Conservation (phyloP, 2,329 filamentous ascomycete species). For the Penicillium sp. region DNA sequence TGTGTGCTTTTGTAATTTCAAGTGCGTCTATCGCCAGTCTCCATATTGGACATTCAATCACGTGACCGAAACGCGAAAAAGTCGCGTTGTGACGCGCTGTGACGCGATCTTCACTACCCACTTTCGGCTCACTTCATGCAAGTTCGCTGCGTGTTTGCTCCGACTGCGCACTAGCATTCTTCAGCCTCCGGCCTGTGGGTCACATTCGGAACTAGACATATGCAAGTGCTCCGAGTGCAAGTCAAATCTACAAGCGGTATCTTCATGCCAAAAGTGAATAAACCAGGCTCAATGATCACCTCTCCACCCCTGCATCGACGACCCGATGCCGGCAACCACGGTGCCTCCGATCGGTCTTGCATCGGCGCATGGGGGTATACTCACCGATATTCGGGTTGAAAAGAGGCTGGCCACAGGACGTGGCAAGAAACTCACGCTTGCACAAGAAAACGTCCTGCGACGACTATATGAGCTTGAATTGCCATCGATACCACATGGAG, state of each 20-base stretch:
- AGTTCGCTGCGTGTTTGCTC: too few species aligned
- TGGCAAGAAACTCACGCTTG: constrained; percentile 1
- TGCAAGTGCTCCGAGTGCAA: too few species aligned
- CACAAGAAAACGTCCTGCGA: not conserved
- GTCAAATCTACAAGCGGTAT: not conserved
- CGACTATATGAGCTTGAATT: not conserved
- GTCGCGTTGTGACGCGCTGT: too few species aligned
- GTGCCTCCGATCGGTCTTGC: not conserved
- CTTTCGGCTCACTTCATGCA: too few species aligned
- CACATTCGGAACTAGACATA: too few species aligned
- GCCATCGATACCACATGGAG: not conserved
- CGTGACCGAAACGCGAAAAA: too few species aligned
- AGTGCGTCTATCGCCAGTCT: too few species aligned
- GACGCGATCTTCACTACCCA: too few species aligned
- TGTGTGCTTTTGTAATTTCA: too few species aligned
- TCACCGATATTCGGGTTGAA: not conserved
- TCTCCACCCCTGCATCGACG: not conserved
- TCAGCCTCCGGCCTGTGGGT: too few species aligned
- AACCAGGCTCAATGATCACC: not conserved
- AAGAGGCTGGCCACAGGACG: not conserved
- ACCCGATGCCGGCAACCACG: not conserved
- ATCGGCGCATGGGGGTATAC: not conserved
- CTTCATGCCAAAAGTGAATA: not conserved
- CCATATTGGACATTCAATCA: too few species aligned
- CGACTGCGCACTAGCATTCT: too few species aligned